Conservation (phyloP, 768 basidiomycete species). For the Lentinus tigrinus region DNA sequence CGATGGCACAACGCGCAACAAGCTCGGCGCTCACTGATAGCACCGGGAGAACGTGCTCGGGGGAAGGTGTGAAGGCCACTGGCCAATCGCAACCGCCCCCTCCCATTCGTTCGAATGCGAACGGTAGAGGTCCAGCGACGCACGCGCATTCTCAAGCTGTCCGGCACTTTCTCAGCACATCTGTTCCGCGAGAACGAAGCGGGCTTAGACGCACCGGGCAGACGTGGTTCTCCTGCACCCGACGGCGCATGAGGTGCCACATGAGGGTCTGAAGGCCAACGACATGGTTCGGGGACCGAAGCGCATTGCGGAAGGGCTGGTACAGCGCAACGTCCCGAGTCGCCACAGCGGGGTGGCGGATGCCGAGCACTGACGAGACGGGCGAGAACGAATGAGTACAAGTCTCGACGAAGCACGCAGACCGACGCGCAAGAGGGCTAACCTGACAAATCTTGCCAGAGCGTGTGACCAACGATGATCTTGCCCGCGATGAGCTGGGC, state of each 20-base stretch:
- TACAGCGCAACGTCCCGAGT: constrained; percentile 83
- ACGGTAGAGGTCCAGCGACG: constrained; percentile 49
- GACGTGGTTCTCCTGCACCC: constrained; percentile 69
- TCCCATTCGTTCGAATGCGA: constrained; percentile 71
- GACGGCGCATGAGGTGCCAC: constrained; percentile 80
- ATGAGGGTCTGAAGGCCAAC: constrained; percentile 76
- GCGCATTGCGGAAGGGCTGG: constrained; percentile 73
- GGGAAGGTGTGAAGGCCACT: constrained; percentile 77
- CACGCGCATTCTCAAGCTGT: constrained; percentile 78
- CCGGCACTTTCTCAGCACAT: constrained; percentile 4
- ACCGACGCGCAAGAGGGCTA: too few relatives aligned
- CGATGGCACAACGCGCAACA: not conserved
- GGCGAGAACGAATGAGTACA: constrained; percentile 16
- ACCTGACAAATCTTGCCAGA: constrained; percentile 85
- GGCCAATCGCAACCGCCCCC: constrained; percentile 48
- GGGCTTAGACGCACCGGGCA: constrained; percentile 58
- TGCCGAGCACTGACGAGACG: constrained; percentile 60
- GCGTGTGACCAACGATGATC: constrained; percentile 70
- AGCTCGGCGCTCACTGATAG: constrained; percentile 46
- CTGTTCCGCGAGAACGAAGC: not conserved
- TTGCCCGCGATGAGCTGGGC: constrained; percentile 68
- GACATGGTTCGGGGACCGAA: constrained; percentile 63
- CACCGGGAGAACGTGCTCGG: constrained; percentile 81
- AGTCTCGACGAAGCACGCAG: not conserved
- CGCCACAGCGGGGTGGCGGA: constrained; percentile 73